Evolutionary conservation across 768 basidiomycete species (phyloP).

Genomic region (Amylocystis lapponica): DNA sequence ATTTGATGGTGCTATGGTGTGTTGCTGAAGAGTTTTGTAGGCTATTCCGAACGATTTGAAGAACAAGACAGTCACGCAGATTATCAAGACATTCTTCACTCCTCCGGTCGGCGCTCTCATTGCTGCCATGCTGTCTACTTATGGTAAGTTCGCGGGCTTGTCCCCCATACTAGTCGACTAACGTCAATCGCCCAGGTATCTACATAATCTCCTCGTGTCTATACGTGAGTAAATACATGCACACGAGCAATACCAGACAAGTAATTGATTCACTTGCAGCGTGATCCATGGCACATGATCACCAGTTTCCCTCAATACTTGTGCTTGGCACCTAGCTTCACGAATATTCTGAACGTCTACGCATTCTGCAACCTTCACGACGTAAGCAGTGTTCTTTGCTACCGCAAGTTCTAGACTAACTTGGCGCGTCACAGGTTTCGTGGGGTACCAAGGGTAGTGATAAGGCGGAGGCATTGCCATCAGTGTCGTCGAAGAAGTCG

Average conservation of each 20-base stretch:
- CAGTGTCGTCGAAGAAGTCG: conserved; percentile 78
- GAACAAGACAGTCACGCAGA: conserved; percentile 40
- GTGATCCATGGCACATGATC: conserved; percentile 98
- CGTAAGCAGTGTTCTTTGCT: conserved; percentile 33
- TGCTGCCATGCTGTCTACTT: conserved; percentile 84
- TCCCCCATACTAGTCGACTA: conserved; percentile 13
- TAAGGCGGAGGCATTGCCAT: conserved; percentile 88
- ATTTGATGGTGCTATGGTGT: not conserved
- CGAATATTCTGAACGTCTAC: conserved; percentile 93
- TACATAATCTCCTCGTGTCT: conserved; percentile 82
- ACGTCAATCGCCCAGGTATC: conserved; percentile 38
- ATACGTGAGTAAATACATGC: conserved; percentile 67
- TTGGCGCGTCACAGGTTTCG: conserved; percentile 48
- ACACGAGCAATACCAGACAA: no score
- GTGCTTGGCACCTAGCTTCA: conserved; percentile 87
- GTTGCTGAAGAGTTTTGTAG: conserved; percentile 25
- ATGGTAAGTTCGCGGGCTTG: conserved; percentile 49
- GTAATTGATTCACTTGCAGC: no score
- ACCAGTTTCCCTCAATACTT: conserved; percentile 91
- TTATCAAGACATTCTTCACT: conserved; percentile 58
- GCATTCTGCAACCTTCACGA: conserved; percentile 97
- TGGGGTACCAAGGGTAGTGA: conserved; percentile 97
- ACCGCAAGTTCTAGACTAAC: not conserved
- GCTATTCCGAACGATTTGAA: conserved; percentile 47
- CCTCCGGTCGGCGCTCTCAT: conserved; percentile 78